Conservation (phyloP, 2,329 filamentous ascomycete species). For the Cladosporium sp. region DNA sequence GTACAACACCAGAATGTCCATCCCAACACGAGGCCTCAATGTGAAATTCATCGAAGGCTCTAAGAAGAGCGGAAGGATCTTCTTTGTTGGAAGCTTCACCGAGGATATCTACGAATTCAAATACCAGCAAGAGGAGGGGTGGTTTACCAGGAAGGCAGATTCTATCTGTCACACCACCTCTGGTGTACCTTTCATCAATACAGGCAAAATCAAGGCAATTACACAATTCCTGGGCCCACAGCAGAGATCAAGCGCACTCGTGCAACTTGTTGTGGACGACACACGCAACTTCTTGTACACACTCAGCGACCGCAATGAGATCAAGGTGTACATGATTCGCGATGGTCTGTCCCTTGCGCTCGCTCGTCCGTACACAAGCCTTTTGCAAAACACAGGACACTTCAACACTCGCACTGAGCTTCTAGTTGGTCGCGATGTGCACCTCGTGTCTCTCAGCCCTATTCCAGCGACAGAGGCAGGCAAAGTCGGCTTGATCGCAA, state of each 20-base stretch:
- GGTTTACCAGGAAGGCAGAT: slow-evolving; percentile 91
- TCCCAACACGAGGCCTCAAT: slow-evolving; percentile 68
- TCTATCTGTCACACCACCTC: slow-evolving; percentile 60
- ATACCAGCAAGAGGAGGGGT: slow-evolving; percentile 95
- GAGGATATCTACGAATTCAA: slow-evolving; percentile 91
- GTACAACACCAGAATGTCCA: slow-evolving; percentile 85
- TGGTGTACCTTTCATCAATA: slow-evolving; percentile 16
- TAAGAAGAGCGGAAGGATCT: slow-evolving; percentile 78
- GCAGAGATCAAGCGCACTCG: slow-evolving; percentile 59
- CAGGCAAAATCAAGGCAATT: slow-evolving; percentile 27
- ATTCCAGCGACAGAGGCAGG: slow-evolving; percentile 77
- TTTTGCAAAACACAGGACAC: slow-evolving; percentile 75
- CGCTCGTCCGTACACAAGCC: slow-evolving; percentile 53
- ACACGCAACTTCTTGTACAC: slow-evolving; percentile 87
- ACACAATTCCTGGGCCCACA: slow-evolving; percentile 35
- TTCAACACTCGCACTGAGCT: slow-evolving; percentile 74
- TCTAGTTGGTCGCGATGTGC: slow-evolving; percentile 63
- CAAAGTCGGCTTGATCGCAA: slow-evolving; percentile 84
- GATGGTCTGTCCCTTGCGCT: slow-evolving; percentile 56
- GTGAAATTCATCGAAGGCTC: slow-evolving; percentile 79
- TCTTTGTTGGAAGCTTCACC: slow-evolving; percentile 78
- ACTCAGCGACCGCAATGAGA: slow-evolving; percentile 82
- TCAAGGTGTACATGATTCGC: slow-evolving; percentile 88
- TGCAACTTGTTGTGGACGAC: slow-evolving; percentile 84
- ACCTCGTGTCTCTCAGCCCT: slow-evolving; percentile 80